These are phyloP conservation scores for Lycium ferocissimum DNA, from an alignment of 257 asterid genomes.

Conservation along the genomic window DNA sequence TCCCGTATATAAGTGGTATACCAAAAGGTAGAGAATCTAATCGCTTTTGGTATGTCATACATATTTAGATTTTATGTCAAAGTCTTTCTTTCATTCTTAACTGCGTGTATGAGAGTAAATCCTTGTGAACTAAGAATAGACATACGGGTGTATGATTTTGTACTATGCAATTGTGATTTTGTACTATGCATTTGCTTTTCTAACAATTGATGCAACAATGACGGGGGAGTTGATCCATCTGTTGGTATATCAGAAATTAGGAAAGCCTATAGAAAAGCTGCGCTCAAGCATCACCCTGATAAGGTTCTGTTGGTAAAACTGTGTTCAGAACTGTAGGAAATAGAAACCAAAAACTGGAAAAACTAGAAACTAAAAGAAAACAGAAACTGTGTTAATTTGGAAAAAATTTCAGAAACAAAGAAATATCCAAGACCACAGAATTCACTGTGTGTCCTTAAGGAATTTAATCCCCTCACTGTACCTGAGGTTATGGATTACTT, in stretches of 20 bases:
- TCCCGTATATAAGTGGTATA: neutral
- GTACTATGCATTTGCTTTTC: neutral
- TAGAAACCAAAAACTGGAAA: no score
- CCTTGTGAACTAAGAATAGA: neutral
- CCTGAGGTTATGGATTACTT: no score
- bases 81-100: neutral
- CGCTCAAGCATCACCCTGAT: conserved; percentile 95
- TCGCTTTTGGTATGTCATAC: neutral
- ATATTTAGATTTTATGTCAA: neutral
- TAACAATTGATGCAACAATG: conserved; percentile 34
- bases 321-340: no score
- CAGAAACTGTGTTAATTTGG: no score
- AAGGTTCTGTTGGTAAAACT: conserved; percentile 53
- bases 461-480: no score
- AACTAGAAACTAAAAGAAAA: no score
- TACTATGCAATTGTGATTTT: neutral
- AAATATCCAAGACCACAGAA: no score
- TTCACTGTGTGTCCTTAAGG: no score
- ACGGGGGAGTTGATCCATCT: conserved; percentile 90
- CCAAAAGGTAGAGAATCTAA: neutral
- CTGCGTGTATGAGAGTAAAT: neutral
- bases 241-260: conserved; percentile 83
- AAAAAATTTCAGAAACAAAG: no score
- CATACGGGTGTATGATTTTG: neutral
- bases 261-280: conserved; percentile 95